Evolutionary conservation across 2,329 filamentous ascomycete genomes (phyloP).

Genomic region (Sarocladiaceae sp.): DNA sequence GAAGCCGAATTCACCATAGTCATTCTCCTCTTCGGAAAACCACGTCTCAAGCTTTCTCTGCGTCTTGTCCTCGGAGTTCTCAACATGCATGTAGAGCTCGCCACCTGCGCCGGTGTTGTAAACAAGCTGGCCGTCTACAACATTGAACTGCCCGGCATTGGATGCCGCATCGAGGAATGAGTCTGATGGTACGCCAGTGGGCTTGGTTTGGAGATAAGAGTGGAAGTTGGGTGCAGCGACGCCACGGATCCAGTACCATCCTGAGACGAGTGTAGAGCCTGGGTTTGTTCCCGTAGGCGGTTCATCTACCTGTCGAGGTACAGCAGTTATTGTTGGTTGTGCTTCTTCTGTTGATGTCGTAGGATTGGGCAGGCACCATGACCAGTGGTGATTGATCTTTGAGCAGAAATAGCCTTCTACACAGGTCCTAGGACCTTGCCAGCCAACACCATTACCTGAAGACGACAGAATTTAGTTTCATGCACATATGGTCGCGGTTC

Average conservation of each 20-base stretch:
- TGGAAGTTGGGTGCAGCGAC: conserved; percentile 55
- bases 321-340: neutral
- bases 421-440: neutral
- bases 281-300: neutral
- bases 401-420: neutral
- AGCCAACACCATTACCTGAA: neutral
- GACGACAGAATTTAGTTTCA: no score
- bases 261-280: conserved; percentile 37
- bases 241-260: conserved; percentile 54
- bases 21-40: conserved; percentile 46
- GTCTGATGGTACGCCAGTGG: conserved; percentile 36
- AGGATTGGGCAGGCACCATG: neutral
- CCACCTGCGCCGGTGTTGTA: conserved; percentile 37
- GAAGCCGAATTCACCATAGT: conserved; percentile 53
- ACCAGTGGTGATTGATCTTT: neutral
- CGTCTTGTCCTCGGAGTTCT: conserved; percentile 38
- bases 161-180: conserved; percentile 48
- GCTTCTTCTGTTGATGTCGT: neutral
- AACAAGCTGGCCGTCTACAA: conserved; percentile 51
- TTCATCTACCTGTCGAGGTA: neutral
- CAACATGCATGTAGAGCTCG: conserved; percentile 43
- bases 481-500: no score
- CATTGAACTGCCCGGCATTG: conserved; percentile 54
- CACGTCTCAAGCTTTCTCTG: conserved; percentile 45
- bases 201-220: conserved; percentile 47